These are phyloP conservation scores for Glomus cerebriforme DNA, from an alignment of 192 early-diverging fungal species.

Conservation along the genomic window DNA sequence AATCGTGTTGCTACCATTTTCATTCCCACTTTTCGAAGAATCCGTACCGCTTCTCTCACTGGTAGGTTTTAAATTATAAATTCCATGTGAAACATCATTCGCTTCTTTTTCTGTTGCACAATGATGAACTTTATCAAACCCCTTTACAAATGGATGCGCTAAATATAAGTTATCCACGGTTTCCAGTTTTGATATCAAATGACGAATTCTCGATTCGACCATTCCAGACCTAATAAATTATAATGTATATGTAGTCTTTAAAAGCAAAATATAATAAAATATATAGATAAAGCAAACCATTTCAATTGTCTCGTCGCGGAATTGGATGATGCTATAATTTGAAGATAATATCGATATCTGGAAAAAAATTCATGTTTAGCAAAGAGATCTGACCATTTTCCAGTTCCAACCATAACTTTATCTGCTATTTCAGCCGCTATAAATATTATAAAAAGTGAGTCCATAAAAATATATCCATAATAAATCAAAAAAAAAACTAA, in stretches of 20 bases:
- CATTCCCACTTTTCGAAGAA: slow-evolving; percentile 18
- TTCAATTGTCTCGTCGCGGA: slow-evolving; percentile 73
- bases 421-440: slow-evolving; percentile 73
- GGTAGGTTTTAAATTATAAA: slow-evolving; percentile 43
- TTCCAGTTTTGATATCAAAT: slow-evolving; percentile 85
- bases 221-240: slow-evolving; percentile 69
- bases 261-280: background rate
- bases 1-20: slow-evolving; percentile 34
- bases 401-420: slow-evolving; percentile 73
- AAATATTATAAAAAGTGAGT: background rate
- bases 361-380: slow-evolving; percentile 87
- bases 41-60: slow-evolving; percentile 33
- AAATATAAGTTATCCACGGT: slow-evolving; percentile 65
- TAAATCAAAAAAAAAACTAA: background rate
- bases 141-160: slow-evolving; percentile 91
- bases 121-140: slow-evolving; percentile 68
- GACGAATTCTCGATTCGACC: slow-evolving; percentile 90
- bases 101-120: slow-evolving; percentile 70
- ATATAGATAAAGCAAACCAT: slow-evolving; percentile 49
- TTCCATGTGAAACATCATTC: slow-evolving; percentile 68
- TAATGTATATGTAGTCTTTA: slow-evolving; percentile 16
- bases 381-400: slow-evolving; percentile 83
- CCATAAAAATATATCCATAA: slow-evolving; percentile 6
- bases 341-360: slow-evolving; percentile 86
- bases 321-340: slow-evolving; percentile 80